Percentiles rank a stretch among this genome's conserved stretches.
These are phyloP conservation scores for Penicillium sp. DNA, from an alignment of 2,329 filamentous ascomycete genomes.

Conservation along the genomic window DNA sequence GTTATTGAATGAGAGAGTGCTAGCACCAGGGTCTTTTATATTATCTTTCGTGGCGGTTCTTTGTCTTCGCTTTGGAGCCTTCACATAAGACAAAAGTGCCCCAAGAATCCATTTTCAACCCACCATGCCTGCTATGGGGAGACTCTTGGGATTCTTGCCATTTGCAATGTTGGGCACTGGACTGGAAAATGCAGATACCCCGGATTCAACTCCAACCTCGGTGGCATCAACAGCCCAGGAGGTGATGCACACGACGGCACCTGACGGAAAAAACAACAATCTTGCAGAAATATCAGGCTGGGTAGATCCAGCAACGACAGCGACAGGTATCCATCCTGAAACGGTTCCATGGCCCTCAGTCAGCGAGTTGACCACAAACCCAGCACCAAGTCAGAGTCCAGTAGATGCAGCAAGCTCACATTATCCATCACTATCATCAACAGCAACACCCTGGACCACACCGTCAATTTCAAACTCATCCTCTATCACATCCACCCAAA, in stretches of 20 bases:
- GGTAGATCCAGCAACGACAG: neutral
- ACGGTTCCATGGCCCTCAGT: neutral
- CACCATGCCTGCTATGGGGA: neutral
- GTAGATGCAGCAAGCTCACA: neutral
- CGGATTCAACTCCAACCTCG: too few relatives aligned
- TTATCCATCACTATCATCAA: neutral
- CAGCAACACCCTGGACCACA: neutral
- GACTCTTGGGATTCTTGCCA: neutral
- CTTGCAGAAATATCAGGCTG: neutral
- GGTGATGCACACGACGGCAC: neutral
- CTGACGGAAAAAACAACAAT: neutral
- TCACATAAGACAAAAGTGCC: constrained; percentile 7
- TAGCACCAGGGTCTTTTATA: neutral
- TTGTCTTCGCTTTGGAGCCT: neutral
- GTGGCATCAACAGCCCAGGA: neutral
- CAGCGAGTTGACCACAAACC: neutral
- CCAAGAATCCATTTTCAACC: neutral
- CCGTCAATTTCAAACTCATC: neutral
- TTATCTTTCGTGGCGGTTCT: neutral
- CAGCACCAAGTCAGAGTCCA: neutral
- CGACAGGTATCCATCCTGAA: neutral
- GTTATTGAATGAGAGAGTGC: neutral
- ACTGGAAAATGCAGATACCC: neutral
- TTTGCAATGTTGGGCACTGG: neutral
- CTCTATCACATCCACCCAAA: neutral